Base-by-base conservation (phyloP, 805 yeast genomes). In the Ogataea sp. region DNA sequence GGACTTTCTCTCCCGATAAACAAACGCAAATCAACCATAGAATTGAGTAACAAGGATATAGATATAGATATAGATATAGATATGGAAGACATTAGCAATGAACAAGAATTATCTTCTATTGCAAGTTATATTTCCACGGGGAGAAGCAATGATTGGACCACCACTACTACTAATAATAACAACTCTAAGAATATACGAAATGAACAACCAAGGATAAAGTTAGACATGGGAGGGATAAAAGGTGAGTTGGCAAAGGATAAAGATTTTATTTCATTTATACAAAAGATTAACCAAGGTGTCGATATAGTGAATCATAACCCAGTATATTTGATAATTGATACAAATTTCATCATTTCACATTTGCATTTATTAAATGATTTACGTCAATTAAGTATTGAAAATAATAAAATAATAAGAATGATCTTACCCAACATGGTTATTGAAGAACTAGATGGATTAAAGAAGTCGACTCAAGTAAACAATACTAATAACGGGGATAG, bases 371-470 rank as follows among this genome's bases (percentile, higher is more conserved):
- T 88, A 8, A 77, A 81, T 35, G 69, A 68, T 1, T 52, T 89
- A 20, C 56, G 69, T 3, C 50, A 49, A 2, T 40, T 73, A 7
- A 70, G 70, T 4, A 37, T 46, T 0, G 43, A 57, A 11, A 79
- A 65, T 50, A 64, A 69, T 15, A 72, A 76, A 37, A 50, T 56
- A 2, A 54, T 54, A 36, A 44, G 46, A 21, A 63, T 89, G 1
- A 64, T 89, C 0, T 65, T 89, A 3, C 97, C 97, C 0, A 62
- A 62, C 4, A 73, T 79, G 1, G 93, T 82, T 3, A 64, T 85
- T 13, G 67, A 64, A 31, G 97, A 89, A 53, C 65, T 89, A n/a
- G 97, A 89, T 59, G 89, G 89, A 0, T 63, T 89, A 45, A 89
- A 89, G 52, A 62, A 55, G 3, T 66, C 78, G 1, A 37, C 43